These are phyloP conservation scores for Gracilaria domingensis DNA, from an alignment of 23 red algal genomes.

Conservation along the genomic window DNA sequence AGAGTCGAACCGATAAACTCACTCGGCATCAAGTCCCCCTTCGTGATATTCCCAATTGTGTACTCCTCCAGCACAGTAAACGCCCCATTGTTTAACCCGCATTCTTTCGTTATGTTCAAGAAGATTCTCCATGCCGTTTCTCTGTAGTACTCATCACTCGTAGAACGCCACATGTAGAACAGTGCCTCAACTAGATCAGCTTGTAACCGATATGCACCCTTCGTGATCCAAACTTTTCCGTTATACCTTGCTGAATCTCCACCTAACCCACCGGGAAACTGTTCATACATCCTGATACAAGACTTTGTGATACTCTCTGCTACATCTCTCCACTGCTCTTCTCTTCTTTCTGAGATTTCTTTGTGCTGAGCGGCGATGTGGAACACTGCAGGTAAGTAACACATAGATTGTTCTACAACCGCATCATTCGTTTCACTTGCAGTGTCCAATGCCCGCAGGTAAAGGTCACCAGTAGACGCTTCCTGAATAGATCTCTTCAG, in stretches of 20 bases:
- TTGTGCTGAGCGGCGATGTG: constrained; percentile 54
- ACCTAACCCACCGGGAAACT: constrained; percentile 54
- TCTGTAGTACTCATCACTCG: constrained; percentile 57
- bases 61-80: constrained; percentile 39
- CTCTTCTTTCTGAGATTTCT: constrained; percentile 34
- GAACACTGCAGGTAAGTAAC: constrained; percentile 68
- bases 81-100: constrained; percentile 38
- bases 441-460: constrained; percentile 31
- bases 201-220: constrained; percentile 60
- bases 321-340: constrained; percentile 67
- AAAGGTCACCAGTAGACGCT: constrained; percentile 36
- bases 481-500: constrained; percentile 40
- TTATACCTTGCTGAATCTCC: constrained; percentile 69
- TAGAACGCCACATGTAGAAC: constrained; percentile 84
- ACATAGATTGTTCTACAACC: constrained; percentile 62
- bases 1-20: constrained; percentile 76
- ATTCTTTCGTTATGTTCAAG: constrained; percentile 51
- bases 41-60: constrained; percentile 53
- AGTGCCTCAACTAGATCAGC: constrained; percentile 77
- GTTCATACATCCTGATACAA: constrained; percentile 84
- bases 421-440: constrained; percentile 3
- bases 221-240: constrained; percentile 50
- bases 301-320: constrained; percentile 64
- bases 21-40: constrained; percentile 73
- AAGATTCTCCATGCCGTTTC: constrained; percentile 56